Evolutionary conservation across 768 basidiomycete species (phyloP), one percentile per base, ranked within the genome.

Genomic region (Dioszegia crocea): DNA sequence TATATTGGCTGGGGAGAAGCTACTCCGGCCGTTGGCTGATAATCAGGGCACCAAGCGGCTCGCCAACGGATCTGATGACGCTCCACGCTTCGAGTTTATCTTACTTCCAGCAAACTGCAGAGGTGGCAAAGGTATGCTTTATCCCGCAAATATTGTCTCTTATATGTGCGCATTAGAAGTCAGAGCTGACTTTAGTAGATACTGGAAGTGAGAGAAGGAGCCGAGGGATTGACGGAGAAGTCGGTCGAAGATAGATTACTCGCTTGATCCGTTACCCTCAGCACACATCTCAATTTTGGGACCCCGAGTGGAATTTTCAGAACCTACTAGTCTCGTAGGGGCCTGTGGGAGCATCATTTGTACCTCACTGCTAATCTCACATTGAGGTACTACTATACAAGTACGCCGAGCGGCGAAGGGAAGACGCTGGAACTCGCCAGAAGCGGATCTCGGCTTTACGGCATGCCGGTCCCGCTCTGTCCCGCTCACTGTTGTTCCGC

Each of bases 141-240:
- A 61, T 47, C 49, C 16, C 33, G 54, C 26, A 24, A 9, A 6
- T 14, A 8, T 4, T 9, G 45, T 30, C 19, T 23, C 17, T 23
- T 33, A 11, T 11, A 31, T 24, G 26, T 17, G 29, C 49, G 9
- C 24, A n/a, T 12, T 21, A 9, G 14, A 46, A 3, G 31, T 8
- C 8, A 23, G 21, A 39, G 46, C 56, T 67, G 76, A 84, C 23
- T 31, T 19, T 10, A 24, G 17, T 55, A 78, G 77, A 68, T 89
- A 5, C 82, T 94, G 55, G 89, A 93, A 65, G 79, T 91, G 30
- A 78, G 85, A 26, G 91, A 94, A 56, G 90, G 89, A 0, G 82
- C 86, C 2, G 91, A 93, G 64, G 82, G 83, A 43, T 80, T 96
- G 27, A 92, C 90, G 21, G 86, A 85, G 69, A 83, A 87, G 33